These are phyloP conservation scores for Phaffia tasmanica DNA, from an alignment of 768 basidiomycete genomes.

Conservation along the genomic window DNA sequence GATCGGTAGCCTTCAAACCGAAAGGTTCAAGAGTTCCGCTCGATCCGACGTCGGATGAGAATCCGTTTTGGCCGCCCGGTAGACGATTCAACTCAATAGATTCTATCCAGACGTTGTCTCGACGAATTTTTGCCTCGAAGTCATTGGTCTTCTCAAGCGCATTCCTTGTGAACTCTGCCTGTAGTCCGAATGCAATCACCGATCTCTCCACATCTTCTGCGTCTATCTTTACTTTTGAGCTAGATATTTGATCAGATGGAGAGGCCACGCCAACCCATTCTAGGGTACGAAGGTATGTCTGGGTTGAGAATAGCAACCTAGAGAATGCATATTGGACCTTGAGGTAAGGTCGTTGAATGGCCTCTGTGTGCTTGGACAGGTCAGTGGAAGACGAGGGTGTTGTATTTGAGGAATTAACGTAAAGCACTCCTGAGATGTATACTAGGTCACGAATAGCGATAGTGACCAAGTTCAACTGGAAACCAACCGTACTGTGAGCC, in stretches of 20 bases:
- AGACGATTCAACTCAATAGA: slow-evolving; percentile 28
- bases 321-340: slow-evolving; percentile 10
- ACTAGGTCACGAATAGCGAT: slow-evolving; percentile 1
- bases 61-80: slow-evolving; percentile 24
- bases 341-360: neutral
- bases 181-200: slow-evolving; percentile 26
- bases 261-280: neutral
- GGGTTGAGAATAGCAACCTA: neutral
- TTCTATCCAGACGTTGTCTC: slow-evolving; percentile 16
- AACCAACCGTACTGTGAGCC: neutral
- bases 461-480: neutral
- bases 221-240: neutral
- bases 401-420: neutral
- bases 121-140: slow-evolving; percentile 38
- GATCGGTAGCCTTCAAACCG: slow-evolving; percentile 13
- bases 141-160: slow-evolving; percentile 41
- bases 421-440: slow-evolving; percentile 5
- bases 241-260: neutral
- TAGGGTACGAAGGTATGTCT: slow-evolving; percentile 8
- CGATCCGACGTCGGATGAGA: slow-evolving; percentile 20
- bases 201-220: slow-evolving; percentile 25
- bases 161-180: slow-evolving; percentile 18
- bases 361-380: neutral
- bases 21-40: slow-evolving; percentile 24
- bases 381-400: neutral